These are phyloP conservation scores for Adansonia gregorii DNA, from an alignment of 441 rosid species.

Conservation along the genomic window DNA sequence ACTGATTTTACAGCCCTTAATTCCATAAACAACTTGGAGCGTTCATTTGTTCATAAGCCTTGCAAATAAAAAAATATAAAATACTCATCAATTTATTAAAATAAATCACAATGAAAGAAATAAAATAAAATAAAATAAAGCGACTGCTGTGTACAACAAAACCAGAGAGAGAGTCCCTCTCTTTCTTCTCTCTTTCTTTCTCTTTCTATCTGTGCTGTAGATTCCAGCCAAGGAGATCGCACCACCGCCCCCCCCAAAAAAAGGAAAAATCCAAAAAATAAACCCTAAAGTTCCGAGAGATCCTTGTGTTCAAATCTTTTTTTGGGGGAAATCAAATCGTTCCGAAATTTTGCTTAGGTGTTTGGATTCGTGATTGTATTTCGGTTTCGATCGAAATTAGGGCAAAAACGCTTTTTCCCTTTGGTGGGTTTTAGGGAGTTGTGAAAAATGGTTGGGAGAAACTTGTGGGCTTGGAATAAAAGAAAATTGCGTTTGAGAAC, in stretches of 20 bases:
- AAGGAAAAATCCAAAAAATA: conserved; percentile 23
- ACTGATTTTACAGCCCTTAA: too few species aligned
- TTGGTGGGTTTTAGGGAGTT: conserved; percentile 38
- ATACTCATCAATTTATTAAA: background rate
- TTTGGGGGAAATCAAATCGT: conserved; percentile 18
- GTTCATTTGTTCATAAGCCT: too few species aligned
- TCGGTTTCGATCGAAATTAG: conserved; percentile 39
- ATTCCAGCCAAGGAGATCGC: conserved; percentile 51
- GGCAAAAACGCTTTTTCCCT: conserved; percentile 40
- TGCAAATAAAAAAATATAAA: too few species aligned
- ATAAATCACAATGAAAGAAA: background rate
- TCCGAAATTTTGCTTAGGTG: conserved; percentile 27
- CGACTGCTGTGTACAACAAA: conserved; percentile 50
- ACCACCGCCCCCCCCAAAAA: conserved; percentile 6
- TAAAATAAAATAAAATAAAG: conserved; percentile 33
- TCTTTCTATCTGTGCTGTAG: conserved; percentile 31
- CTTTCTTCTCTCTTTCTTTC: conserved; percentile 12
- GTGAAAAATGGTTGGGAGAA: background rate
- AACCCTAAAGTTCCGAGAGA: conserved; percentile 17
- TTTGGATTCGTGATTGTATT: conserved; percentile 52
- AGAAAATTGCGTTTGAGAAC: background rate
- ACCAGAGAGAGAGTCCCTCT: conserved; percentile 40
- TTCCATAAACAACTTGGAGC: too few species aligned
- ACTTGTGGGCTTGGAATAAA: conserved; percentile 8
- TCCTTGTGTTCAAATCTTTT: conserved; percentile 20